A percentile compares a stretch with the other conserved stretches of the same genome.
phyloP scores from a whole-genome alignment of 2,329 filamentous ascomycete species.

The Paracoccidioides brasiliensis region DNA sequence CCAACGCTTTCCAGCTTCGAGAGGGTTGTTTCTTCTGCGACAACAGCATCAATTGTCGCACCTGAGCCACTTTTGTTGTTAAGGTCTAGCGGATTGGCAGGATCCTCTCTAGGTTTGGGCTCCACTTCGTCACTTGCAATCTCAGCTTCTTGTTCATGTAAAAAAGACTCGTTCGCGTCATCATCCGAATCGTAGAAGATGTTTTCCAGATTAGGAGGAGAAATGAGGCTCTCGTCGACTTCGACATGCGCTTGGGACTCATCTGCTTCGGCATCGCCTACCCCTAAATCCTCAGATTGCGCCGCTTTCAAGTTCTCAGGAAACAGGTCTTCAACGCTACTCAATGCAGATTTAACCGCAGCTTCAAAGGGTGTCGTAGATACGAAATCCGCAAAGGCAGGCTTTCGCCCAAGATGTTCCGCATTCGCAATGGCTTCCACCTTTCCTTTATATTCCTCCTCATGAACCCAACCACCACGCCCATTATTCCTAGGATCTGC shows the following conservation, averaged over 20 bases:
- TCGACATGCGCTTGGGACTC: conserved; percentile 30
- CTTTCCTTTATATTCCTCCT: conserved; percentile 63
- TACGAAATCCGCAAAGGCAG: conserved; percentile 56
- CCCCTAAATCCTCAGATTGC: conserved; percentile 11
- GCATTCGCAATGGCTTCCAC: conserved; percentile 49
- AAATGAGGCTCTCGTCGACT: conserved; percentile 52
- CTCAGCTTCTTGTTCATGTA: background rate
- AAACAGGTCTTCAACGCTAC: conserved; percentile 81
- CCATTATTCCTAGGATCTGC: conserved; percentile 61
- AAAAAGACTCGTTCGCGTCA: conserved; percentile 9
- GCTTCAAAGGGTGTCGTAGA: conserved; percentile 40
- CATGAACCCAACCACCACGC: conserved; percentile 81
- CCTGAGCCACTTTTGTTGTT: background rate
- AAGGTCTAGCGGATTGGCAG: background rate
- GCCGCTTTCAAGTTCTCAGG: conserved; percentile 44
- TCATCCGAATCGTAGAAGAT: conserved; percentile 33
- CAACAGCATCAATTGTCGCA: background rate
- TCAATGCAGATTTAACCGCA: conserved; percentile 58
- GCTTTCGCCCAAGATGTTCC: conserved; percentile 42
- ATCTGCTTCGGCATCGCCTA: conserved; percentile 4
- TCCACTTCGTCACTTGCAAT: conserved; percentile 10
- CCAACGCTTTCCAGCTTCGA: conserved; percentile 18
- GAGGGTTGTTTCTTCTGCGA: conserved; percentile 11
- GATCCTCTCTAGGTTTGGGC: conserved; percentile 8
- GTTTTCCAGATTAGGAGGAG: conserved; percentile 33